A percentile compares a stretch with the other conserved stretches of the same genome.
These are phyloP conservation scores for Boletellus emodensis DNA, from an alignment of 768 basidiomycete genomes.

Conservation along the genomic window DNA sequence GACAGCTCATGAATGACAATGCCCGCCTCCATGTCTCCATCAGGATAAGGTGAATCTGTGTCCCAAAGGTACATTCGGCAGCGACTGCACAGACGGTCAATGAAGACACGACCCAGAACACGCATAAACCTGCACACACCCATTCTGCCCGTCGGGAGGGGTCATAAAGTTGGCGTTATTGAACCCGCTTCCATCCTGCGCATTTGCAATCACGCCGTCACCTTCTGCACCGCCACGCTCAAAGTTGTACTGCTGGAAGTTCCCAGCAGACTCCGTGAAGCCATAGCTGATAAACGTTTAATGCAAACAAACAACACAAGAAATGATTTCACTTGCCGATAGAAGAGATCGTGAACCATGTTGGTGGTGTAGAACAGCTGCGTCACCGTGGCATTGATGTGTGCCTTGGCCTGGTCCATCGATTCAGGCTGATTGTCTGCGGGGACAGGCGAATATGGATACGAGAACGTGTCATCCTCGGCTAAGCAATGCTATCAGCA, in stretches of 20 bases:
- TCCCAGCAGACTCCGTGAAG: conserved; percentile 86
- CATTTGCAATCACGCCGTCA: conserved; percentile 91
- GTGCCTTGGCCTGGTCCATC: conserved; percentile 67
- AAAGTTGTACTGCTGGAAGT: conserved; percentile 99
- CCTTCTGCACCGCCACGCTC: conserved; percentile 81
- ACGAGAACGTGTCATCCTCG: conserved; percentile 50
- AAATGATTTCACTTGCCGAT: conserved; percentile 41
- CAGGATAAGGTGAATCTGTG: conserved; percentile 83
- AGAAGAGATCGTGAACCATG: conserved; percentile 78
- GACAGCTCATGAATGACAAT: conserved; percentile 90
- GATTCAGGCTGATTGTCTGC: conserved; percentile 51
- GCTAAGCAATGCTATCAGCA: conserved; percentile 6
- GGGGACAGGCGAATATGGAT: conserved; percentile 64
- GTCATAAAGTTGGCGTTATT: conserved; percentile 94
- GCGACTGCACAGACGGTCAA: conserved; percentile 32
- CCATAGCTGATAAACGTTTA: conserved; percentile 58
- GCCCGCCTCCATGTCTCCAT: conserved; percentile 94
- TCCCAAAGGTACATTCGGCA: conserved; percentile 99
- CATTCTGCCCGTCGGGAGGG: conserved; percentile 79
- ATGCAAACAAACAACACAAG: not conserved
- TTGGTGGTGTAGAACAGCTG: conserved; percentile 89
- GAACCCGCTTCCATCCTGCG: conserved; percentile 91
- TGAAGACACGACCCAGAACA: not conserved
- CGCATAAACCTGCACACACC: conserved; percentile 28
- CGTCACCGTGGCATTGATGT: conserved; percentile 82